Evolutionary conservation across 768 basidiomycete genomes (phyloP).

Genomic region (Naganishia kalamii): DNA sequence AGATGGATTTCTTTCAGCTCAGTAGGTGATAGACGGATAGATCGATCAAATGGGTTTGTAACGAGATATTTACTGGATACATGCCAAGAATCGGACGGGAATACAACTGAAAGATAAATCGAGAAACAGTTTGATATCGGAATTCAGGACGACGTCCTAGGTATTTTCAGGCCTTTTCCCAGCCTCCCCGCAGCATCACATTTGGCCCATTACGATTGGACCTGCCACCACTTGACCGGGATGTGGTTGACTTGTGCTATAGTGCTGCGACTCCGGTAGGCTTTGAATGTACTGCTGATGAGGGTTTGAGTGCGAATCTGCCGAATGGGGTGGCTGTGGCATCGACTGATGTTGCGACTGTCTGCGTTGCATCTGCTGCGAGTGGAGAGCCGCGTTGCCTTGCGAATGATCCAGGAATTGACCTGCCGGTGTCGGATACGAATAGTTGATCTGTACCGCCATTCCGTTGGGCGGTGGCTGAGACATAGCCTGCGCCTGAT

Average conservation of each 20-base stretch:
- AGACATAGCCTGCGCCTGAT: conserved; percentile 6
- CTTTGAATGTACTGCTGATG: conserved; percentile 12
- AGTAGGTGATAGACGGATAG: neutral
- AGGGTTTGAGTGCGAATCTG: conserved; percentile 7
- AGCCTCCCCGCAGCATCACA: too few species aligned
- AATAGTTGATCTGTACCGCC: conserved; percentile 9
- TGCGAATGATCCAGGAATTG: neutral
- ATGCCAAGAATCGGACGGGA: neutral
- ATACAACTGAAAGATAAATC: neutral
- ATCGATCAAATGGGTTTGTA: neutral
- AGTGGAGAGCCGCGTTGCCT: neutral
- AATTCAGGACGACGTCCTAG: neutral
- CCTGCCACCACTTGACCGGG: neutral
- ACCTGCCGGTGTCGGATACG: conserved; percentile 2
- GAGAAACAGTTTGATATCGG: neutral
- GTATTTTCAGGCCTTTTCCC: neutral
- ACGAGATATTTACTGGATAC: neutral
- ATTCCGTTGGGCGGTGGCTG: neutral
- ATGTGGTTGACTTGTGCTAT: neutral
- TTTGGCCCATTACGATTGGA: conserved; percentile 4
- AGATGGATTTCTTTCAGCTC: neutral
- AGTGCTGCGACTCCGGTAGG: neutral
- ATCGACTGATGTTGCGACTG: conserved; percentile 7
- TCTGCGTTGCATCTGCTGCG: neutral
- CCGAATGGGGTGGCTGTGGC: conserved; percentile 7